A percentile compares a stretch with the other conserved stretches of the same genome.
Evolutionary conservation across 2,329 filamentous ascomycete genomes (phyloP).

Genomic region (Seiridium unicorne): DNA sequence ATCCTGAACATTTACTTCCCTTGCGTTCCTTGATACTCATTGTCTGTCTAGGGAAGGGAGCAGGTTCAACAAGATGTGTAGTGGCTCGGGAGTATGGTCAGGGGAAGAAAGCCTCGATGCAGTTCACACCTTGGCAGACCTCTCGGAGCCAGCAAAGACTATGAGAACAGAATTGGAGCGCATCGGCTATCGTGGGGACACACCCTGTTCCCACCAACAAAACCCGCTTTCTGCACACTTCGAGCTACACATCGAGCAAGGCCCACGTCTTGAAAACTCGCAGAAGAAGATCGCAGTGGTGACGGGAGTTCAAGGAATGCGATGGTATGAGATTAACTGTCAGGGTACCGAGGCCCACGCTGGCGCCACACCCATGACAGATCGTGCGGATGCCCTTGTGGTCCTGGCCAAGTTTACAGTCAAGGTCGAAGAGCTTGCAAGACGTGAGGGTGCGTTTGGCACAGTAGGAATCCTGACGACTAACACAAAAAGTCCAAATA

Average conservation of each 20-base stretch:
- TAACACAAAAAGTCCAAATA: neutral
- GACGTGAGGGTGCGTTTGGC: neutral
- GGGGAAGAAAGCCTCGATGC: too few species aligned
- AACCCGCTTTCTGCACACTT: slow-evolving; percentile 18
- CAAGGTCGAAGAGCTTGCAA: neutral
- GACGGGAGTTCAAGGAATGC: slow-evolving; percentile 18
- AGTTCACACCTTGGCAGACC: too few species aligned
- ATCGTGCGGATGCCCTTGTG: slow-evolving; percentile 22
- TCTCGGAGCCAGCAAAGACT: neutral
- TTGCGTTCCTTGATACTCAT: too few species aligned
- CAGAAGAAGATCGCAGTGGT: slow-evolving; percentile 15
- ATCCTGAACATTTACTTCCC: too few species aligned
- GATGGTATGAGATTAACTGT: slow-evolving; percentile 26
- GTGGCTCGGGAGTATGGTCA: neutral
- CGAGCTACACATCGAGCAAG: slow-evolving; percentile 20
- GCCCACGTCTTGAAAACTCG: slow-evolving; percentile 13
- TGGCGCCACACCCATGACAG: slow-evolving; percentile 25
- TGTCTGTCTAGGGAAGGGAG: too few species aligned
- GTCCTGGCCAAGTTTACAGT: slow-evolving; percentile 16
- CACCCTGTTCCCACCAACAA: slow-evolving; percentile 10
- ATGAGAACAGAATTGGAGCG: slow-evolving; percentile 15
- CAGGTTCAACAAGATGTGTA: neutral
- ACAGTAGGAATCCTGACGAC: neutral
- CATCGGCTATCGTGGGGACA: slow-evolving; percentile 15
- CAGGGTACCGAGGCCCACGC: slow-evolving; percentile 31